phyloP scores from a whole-genome alignment of 441 rosid genomes.

The Gossypium gossypioides region DNA sequence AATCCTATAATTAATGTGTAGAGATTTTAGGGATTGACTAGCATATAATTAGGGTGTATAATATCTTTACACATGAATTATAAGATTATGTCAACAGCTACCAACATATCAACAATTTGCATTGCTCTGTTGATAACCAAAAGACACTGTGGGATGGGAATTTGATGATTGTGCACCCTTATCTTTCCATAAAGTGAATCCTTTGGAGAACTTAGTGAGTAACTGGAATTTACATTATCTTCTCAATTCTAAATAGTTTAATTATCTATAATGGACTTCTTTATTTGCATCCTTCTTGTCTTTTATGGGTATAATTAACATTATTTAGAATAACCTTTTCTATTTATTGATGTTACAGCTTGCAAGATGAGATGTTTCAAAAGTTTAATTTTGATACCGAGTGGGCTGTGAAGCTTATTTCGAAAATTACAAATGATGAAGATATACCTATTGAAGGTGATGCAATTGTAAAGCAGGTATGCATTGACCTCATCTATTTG shows the following conservation, averaged over 20 bases:
- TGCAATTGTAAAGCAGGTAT: conserved; percentile 77
- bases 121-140: too few species aligned
- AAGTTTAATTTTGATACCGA: conserved; percentile 88
- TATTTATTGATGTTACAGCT: conserved; percentile 36
- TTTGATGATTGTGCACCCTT: not conserved
- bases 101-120: too few species aligned
- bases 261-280: not conserved
- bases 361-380: conserved; percentile 98
- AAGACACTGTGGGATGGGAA: not conserved
- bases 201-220: not conserved
- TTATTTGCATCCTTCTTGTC: not conserved
- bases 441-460: conserved; percentile 84
- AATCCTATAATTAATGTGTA: too few species aligned
- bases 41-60: too few species aligned
- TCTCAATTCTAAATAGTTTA: not conserved
- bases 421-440: conserved; percentile 76
- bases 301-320: not conserved
- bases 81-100: too few species aligned
- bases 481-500: conserved; percentile 8
- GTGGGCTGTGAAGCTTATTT: conserved; percentile 87
- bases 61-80: too few species aligned
- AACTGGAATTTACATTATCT: not conserved
- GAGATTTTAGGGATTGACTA: too few species aligned
- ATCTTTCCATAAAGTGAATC: not conserved
- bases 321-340: not conserved